Base-by-base conservation (phyloP, 805 yeast species). In the Wickerhamiella sergipiensis region DNA sequence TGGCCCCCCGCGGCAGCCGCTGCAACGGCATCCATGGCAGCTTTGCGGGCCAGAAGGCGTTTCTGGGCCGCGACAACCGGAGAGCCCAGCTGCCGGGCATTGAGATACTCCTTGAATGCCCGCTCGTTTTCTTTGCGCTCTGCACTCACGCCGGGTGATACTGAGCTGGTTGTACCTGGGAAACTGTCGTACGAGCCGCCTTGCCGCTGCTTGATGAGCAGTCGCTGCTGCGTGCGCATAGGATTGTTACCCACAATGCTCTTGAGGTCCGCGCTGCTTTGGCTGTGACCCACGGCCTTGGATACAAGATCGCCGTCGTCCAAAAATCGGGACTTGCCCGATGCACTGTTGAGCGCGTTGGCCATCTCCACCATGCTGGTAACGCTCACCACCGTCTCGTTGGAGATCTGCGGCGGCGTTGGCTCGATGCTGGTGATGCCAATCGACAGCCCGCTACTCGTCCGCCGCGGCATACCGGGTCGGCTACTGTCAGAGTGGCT, bases 291-390 rank as follows among this genome's bases (percentile, higher is more conserved):
- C n/a, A 57, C 57, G 2, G 62, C 63, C 1, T 54, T 50, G 21
- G 57, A 52, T 9, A 58, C 45, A 13, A 60, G 45, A 43, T 60
- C 63, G n/a, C 53, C 54, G 12, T 53, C 57, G 6, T 54, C 57
- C 6, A 60, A 55, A 36, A 60, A 60, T 4, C 55, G 55, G 1
- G 57, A 46, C 29, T 56, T 52, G 23, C 48, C 47, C 2, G 57
- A 54, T 19, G 50, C 53, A 4, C 51, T 54, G 39, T 57, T 55
- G 22, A 58, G 46, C 1, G 60, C 61, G 10, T 52, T 42, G 1
- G 61, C 61, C 61, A 58, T 58, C 22, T 55, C 60, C 2, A 60
- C 59, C 13, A 57, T 26, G 38, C 58, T 55, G 31, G 59, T 54
- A 6, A 60, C 60, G 4, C 58, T 50, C 3, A 60, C 55, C 2